Evolutionary conservation across 2,329 filamentous ascomycete genomes (phyloP), one percentile per base, ranked within the genome.

Genomic region (Boeremia lycopersici): DNA sequence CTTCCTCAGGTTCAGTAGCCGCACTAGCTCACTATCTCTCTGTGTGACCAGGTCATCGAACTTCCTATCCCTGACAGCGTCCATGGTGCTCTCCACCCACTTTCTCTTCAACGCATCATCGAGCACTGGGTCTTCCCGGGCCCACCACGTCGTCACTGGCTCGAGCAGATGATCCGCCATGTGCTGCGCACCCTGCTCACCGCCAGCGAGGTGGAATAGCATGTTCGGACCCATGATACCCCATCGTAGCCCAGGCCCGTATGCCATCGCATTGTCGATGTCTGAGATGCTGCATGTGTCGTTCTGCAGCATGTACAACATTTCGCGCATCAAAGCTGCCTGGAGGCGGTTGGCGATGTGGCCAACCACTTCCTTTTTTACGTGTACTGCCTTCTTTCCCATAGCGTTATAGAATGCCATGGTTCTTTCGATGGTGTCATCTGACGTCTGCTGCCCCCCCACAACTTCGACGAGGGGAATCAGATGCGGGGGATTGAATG

Each of bases 401-500:
- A 79, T 59, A 5, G 35, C 55, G 8, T 60, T 61, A 63, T 79
- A 81, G 54, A 80, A 80, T 0, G 40, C 60, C 59, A 77, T 70
- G 1, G 76, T 69, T 8, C 53, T 52, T 3, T 59, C 39, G 15
- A 74, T 61, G 6, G 64, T 59, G 0, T 48, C 48, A 1, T 52
- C 13, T 5, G 64, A 44, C 51, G 74, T 74, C 1, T 40, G 45
- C 34, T 30, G 7, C 6, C 51, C 51, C 34, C 51, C 51, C 17
- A 80, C 78, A 0, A 81, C 75, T 61, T 81, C 79, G 17, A 81
- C 77, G 12, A 81, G 68, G 1, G 78, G 78, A 17, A 81, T 77
- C 15, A 81, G 65, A 56, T 81, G 79, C 6, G 78, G 79, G 8
- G 79, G 79, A 57, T 81, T 81, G 68, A 80, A 81, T 0, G 79